Percentiles rank a stretch among this genome's conserved stretches.
These are phyloP conservation scores for Blastobotrys malaysiensis DNA, from an alignment of 1,139 yeast species.

Conservation along the genomic window DNA sequence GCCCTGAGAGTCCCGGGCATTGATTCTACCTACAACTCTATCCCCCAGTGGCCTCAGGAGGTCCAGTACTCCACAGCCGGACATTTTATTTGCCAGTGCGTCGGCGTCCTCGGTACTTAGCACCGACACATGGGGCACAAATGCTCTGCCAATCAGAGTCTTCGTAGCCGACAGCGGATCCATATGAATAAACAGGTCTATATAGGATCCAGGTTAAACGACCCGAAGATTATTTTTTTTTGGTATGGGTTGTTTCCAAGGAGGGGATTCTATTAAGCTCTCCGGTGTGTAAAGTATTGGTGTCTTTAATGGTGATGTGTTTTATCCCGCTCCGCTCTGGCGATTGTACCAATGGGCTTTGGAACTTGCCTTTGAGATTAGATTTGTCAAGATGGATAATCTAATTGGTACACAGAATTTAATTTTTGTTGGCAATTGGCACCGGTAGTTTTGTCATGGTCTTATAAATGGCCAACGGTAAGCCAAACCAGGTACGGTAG, in stretches of 20 bases:
- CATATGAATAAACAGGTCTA: neutral
- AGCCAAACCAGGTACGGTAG: too few relatives aligned
- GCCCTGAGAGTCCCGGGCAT: conserved; percentile 38
- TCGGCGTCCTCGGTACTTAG: conserved; percentile 51
- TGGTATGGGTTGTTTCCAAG: neutral
- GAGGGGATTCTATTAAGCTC: too few relatives aligned
- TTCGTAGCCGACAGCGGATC: conserved; percentile 1
- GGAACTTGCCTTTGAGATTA: too few relatives aligned
- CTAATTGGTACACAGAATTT: too few relatives aligned
- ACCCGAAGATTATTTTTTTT: neutral
- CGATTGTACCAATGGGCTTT: too few relatives aligned
- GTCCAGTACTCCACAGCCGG: conserved; percentile 36
- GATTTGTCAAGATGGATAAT: too few relatives aligned
- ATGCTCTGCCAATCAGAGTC: conserved; percentile 36
- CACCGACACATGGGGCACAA: conserved; percentile 55
- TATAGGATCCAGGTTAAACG: neutral
- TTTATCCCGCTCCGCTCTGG: neutral
- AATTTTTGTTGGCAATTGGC: too few relatives aligned
- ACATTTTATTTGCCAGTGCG: conserved; percentile 37
- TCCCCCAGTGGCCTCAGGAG: conserved; percentile 42
- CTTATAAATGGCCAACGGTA: too few relatives aligned
- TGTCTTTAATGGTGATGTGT: neutral
- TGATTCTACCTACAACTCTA: conserved; percentile 36
- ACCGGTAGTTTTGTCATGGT: too few relatives aligned
- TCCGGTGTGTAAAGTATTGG: neutral